These are phyloP conservation scores for Mitosporidium daphniae DNA, from an alignment of 371 early-diverging fungal genomes.

Conservation along the genomic window DNA sequence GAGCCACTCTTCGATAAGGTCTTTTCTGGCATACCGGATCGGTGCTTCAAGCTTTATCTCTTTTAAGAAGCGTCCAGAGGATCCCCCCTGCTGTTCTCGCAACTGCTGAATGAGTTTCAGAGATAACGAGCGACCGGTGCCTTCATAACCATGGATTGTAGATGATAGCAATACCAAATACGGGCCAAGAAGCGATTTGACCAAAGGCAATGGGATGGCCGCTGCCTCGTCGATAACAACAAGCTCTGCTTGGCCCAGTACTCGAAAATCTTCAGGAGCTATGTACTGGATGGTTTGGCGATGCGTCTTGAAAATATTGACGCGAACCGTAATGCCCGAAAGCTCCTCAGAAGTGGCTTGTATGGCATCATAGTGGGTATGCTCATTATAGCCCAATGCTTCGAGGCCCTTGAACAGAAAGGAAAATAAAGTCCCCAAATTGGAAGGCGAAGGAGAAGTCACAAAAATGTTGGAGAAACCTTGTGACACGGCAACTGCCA, in stretches of 20 bases:
- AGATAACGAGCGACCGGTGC: conserved; percentile 84
- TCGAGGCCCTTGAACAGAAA: conserved; percentile 86
- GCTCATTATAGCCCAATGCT: conserved; percentile 74
- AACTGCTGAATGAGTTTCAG: conserved; percentile 66
- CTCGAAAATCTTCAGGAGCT: conserved; percentile 58
- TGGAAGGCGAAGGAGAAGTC: conserved; percentile 83
- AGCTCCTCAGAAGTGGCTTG: conserved; percentile 67
- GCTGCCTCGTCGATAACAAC: conserved; percentile 98
- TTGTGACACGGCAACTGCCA: conserved; percentile 75
- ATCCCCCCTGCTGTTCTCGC: conserved; percentile 48
- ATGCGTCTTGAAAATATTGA: conserved; percentile 71
- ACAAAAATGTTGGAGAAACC: conserved; percentile 76
- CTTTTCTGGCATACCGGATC: conserved; percentile 61
- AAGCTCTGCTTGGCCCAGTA: conserved; percentile 70
- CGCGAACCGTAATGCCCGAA: conserved; percentile 63
- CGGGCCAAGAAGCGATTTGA: conserved; percentile 52
- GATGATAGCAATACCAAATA: conserved; percentile 91
- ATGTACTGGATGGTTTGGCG: conserved; percentile 91
- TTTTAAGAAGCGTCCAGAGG: conserved; percentile 27
- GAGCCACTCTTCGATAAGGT: conserved; percentile 85
- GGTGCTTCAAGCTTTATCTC: conserved; percentile 70
- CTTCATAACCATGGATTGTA: conserved; percentile 97
- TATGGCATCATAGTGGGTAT: conserved; percentile 78
- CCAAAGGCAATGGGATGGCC: conserved; percentile 73
- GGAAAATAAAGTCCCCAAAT: conserved; percentile 82